Percentiles rank a stretch among this genome's conserved stretches.
Evolutionary conservation across 1,284 basidiomycete genomes (phyloP).

Genomic region (Exobasidium cylindrosporum): DNA sequence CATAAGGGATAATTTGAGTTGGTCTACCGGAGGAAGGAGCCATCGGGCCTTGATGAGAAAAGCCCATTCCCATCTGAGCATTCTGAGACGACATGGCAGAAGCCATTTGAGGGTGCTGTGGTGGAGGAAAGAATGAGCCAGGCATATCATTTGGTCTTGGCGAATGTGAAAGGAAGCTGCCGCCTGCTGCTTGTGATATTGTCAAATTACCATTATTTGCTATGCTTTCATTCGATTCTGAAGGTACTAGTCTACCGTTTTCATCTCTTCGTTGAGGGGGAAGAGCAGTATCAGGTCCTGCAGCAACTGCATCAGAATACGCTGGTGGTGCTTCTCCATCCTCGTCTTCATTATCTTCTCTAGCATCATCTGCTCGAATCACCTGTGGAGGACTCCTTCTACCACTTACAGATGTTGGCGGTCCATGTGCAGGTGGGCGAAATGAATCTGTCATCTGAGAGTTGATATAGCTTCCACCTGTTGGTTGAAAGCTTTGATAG

Average conservation of each 20-base stretch:
- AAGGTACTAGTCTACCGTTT: background rate
- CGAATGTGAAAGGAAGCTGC: too few relatives aligned
- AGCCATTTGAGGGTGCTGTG: background rate
- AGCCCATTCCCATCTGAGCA: background rate
- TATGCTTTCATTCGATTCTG: background rate
- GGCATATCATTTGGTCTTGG: background rate
- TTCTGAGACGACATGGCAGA: too few relatives aligned
- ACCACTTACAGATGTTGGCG: background rate
- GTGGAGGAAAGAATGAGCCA: background rate
- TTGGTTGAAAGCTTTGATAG: background rate
- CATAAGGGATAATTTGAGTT: slow-evolving; percentile 1
- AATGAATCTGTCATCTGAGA: background rate
- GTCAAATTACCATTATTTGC: too few relatives aligned
- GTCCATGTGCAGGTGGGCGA: background rate
- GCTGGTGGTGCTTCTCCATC: slow-evolving; percentile 18
- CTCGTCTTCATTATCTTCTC: slow-evolving; percentile 12
- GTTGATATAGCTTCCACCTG: background rate
- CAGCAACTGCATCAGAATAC: slow-evolving; percentile 13
- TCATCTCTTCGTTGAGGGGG: slow-evolving; percentile 16
- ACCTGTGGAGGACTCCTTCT: background rate
- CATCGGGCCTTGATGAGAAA: background rate
- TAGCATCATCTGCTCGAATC: slow-evolving; percentile 10
- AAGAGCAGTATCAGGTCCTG: background rate
- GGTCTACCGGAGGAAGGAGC: background rate
- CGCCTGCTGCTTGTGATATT: background rate